Percentiles rank a stretch among this genome's conserved stretches.
Evolutionary conservation across 2,329 filamentous ascomycete genomes (phyloP).

Genomic region (Paraphoma sp.): DNA sequence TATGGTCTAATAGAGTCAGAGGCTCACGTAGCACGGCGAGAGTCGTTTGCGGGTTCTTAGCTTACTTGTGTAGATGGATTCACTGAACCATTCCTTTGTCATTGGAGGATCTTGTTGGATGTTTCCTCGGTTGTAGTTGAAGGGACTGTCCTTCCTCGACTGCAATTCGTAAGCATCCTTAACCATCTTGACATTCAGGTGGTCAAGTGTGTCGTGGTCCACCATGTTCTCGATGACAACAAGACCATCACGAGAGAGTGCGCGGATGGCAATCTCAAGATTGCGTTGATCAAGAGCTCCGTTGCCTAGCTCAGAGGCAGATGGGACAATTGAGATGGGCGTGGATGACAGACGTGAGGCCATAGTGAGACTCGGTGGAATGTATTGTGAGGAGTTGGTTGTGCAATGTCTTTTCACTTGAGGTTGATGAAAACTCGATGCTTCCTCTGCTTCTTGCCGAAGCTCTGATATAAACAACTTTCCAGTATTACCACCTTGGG

Average conservation of each 20-base stretch:
- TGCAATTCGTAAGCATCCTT: conserved; percentile 62
- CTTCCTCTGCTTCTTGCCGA: too few relatives aligned
- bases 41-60: neutral
- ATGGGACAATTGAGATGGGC: conserved; percentile 49
- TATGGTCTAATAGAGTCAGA: conserved; percentile 53
- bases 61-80: conserved; percentile 62
- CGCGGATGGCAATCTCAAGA: conserved; percentile 55
- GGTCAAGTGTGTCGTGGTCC: conserved; percentile 59
- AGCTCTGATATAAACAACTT: neutral
- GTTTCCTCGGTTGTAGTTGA: conserved; percentile 69
- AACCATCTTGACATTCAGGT: conserved; percentile 65
- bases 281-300: conserved; percentile 54
- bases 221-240: conserved; percentile 43
- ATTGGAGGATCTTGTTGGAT: conserved; percentile 67
- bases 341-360: conserved; percentile 23
- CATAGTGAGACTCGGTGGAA: conserved; percentile 14
- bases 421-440: too few relatives aligned
- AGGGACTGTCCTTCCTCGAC: conserved; percentile 60
- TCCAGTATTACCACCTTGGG: neutral
- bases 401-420: neutral
- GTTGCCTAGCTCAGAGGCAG: conserved; percentile 51
- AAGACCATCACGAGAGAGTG: conserved; percentile 40
- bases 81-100: conserved; percentile 47
- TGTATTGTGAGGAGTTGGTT: neutral
- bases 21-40: neutral